These are phyloP conservation scores for Aspergillus haitiensis DNA, from an alignment of 495 filamentous ascomycete species.

Conservation along the genomic window DNA sequence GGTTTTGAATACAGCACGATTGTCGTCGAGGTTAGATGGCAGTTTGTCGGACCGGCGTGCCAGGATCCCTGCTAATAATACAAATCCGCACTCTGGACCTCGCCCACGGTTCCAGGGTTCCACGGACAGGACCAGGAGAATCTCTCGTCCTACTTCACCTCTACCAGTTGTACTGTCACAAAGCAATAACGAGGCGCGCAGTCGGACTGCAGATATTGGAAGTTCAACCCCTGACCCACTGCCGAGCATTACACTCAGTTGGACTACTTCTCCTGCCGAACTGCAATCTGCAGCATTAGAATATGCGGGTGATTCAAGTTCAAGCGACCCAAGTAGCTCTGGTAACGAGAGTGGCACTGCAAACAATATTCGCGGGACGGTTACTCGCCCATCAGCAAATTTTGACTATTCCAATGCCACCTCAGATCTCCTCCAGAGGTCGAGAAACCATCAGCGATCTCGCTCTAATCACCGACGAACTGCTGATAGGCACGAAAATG, in stretches of 20 bases:
- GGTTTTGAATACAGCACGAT: constrained; percentile 51
- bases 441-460: constrained; percentile 34
- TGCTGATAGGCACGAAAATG: constrained; percentile 28
- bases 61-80: constrained; percentile 27
- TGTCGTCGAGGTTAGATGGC: constrained; percentile 39
- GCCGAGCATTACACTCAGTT: constrained; percentile 38
- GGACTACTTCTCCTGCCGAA: constrained; percentile 42
- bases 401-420: constrained; percentile 25
- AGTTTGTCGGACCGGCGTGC: constrained; percentile 34
- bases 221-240: constrained; percentile 35
- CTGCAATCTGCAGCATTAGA: constrained; percentile 30
- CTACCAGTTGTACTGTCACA: constrained; percentile 48
- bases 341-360: constrained; percentile 22
- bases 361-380: constrained; percentile 19
- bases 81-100: constrained; percentile 32
- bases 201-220: constrained; percentile 25
- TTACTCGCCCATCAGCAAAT: constrained; percentile 25
- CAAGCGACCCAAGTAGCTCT: constrained; percentile 23
- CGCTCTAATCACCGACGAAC: constrained; percentile 35
- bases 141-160: constrained; percentile 40
- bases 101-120: constrained; percentile 37
- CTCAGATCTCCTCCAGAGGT: constrained; percentile 25
- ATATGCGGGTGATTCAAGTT: constrained; percentile 22
- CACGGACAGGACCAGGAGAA: constrained; percentile 45
- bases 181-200: constrained; percentile 25